A percentile compares a stretch with the other conserved stretches of the same genome.
Conservation (phyloP, 2,329 filamentous ascomycete genomes). For the Aspergillus neoniger region DNA sequence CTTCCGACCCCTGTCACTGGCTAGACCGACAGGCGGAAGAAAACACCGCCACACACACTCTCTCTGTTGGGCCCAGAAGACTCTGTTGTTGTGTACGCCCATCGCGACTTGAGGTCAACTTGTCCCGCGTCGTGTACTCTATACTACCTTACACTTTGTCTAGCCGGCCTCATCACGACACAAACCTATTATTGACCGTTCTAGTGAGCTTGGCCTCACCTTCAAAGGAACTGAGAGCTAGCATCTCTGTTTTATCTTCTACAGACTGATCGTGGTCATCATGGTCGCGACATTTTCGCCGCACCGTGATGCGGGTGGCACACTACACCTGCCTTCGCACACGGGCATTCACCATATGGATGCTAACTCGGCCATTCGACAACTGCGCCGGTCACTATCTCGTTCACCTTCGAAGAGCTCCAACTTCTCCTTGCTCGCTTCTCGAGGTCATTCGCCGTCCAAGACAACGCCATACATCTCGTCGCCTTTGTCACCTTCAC, state of each 20-base stretch:
- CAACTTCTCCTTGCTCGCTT: constrained; percentile 65
- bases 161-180: background rate
- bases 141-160: background rate
- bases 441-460: constrained; percentile 53
- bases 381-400: constrained; percentile 82
- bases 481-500: constrained; percentile 61
- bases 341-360: constrained; percentile 81
- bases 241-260: background rate
- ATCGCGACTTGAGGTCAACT: constrained; percentile 9
- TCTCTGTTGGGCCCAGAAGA: constrained; percentile 11
- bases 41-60: constrained; percentile 18
- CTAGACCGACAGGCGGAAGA: constrained; percentile 14
- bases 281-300: constrained; percentile 54
- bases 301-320: constrained; percentile 64
- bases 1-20: constrained; percentile 12
- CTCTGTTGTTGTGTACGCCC: constrained; percentile 18
- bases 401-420: constrained; percentile 84
- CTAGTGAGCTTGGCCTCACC: background rate
- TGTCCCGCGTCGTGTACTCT: background rate
- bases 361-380: constrained; percentile 76
- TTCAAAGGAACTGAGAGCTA: background rate
- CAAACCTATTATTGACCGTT: background rate
- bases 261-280: constrained; percentile 28
- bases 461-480: constrained; percentile 51
- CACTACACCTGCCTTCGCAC: constrained; percentile 82